Conservation (phyloP, 2,329 filamentous ascomycete species). For the Thyridium curvatum region DNA sequence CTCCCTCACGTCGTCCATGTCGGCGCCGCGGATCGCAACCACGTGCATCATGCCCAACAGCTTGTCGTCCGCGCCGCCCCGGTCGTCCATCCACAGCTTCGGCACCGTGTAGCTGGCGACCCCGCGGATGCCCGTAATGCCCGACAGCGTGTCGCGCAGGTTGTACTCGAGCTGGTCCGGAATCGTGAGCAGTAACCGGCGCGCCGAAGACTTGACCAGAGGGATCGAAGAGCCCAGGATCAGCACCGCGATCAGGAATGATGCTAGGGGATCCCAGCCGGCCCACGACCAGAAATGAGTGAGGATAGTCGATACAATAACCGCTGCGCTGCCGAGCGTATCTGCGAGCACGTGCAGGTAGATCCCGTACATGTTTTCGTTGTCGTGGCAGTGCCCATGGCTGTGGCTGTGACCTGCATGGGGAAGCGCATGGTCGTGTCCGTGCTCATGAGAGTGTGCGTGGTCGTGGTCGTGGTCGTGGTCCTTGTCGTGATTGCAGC, state of each 20-base stretch:
- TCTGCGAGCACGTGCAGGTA: constrained; percentile 94
- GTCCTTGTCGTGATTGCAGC: constrained; percentile 25
- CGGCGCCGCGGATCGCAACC: constrained; percentile 63
- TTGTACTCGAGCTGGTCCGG: constrained; percentile 83
- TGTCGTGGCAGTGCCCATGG: constrained; percentile 59
- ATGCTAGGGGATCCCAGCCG: constrained; percentile 91
- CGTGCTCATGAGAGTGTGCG: constrained; percentile 19
- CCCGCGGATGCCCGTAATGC: constrained; percentile 73
- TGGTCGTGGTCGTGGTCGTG: constrained; percentile 15
- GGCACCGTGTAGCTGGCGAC: constrained; percentile 82
- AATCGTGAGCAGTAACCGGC: constrained; percentile 75
- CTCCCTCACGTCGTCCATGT: constrained; percentile 77
- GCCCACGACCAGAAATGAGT: constrained; percentile 87
- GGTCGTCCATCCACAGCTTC: constrained; percentile 87
- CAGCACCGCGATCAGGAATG: constrained; percentile 84
- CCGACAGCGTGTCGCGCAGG: constrained; percentile 77
- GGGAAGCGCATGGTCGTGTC: constrained; percentile 18
- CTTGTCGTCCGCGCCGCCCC: constrained; percentile 38
- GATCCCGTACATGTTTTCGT: constrained; percentile 97
- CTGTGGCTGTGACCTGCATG: constrained; percentile 17
- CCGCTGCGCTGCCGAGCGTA: constrained; percentile 87
- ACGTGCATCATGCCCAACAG: constrained; percentile 84
- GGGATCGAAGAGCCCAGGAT: constrained; percentile 92
- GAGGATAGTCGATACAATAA: constrained; percentile 84
- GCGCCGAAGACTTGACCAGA: constrained; percentile 77